A percentile compares a stretch with the other conserved stretches of the same genome.
phyloP scores from a whole-genome alignment of 371 early-diverging fungal genomes.

The Circinella umbellata region DNA sequence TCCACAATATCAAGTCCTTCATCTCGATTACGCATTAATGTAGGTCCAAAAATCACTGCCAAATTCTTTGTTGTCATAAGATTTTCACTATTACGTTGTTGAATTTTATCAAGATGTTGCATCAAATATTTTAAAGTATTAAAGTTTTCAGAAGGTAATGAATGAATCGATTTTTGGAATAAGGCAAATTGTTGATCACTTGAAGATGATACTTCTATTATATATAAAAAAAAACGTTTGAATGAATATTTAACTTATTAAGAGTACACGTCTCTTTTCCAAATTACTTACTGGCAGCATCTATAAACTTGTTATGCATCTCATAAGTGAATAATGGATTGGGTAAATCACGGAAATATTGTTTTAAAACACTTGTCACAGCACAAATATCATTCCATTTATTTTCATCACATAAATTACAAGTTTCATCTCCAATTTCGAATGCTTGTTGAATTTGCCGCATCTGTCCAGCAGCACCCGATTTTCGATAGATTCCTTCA shows the following conservation, averaged over 20 bases:
- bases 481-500: slow-evolving; percentile 94
- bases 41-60: slow-evolving; percentile 94
- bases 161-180: slow-evolving; percentile 33
- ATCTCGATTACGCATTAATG: slow-evolving; percentile 76
- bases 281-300: slow-evolving; percentile 57
- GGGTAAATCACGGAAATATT: slow-evolving; percentile 92
- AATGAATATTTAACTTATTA: not conserved
- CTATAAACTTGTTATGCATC: slow-evolving; percentile 78
- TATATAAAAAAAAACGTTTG: not conserved
- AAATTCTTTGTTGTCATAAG: slow-evolving; percentile 89
- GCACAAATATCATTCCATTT: slow-evolving; percentile 69
- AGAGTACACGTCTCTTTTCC: too few relatives aligned
- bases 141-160: slow-evolving; percentile 46
- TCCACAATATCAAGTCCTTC: slow-evolving; percentile 76
- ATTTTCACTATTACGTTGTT: slow-evolving; percentile 63
- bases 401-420: slow-evolving; percentile 57
- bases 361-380: slow-evolving; percentile 93
- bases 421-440: slow-evolving; percentile 45
- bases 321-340: slow-evolving; percentile 89
- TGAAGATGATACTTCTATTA: not conserved
- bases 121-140: slow-evolving; percentile 42
- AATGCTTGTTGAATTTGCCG: slow-evolving; percentile 61
- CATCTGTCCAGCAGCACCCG: slow-evolving; percentile 87
- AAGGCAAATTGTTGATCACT: slow-evolving; percentile 33
- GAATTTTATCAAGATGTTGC: slow-evolving; percentile 46